Evolutionary conservation across 2,329 filamentous ascomycete genomes (phyloP).

Genomic region (Raffaelea ambrosiae): DNA sequence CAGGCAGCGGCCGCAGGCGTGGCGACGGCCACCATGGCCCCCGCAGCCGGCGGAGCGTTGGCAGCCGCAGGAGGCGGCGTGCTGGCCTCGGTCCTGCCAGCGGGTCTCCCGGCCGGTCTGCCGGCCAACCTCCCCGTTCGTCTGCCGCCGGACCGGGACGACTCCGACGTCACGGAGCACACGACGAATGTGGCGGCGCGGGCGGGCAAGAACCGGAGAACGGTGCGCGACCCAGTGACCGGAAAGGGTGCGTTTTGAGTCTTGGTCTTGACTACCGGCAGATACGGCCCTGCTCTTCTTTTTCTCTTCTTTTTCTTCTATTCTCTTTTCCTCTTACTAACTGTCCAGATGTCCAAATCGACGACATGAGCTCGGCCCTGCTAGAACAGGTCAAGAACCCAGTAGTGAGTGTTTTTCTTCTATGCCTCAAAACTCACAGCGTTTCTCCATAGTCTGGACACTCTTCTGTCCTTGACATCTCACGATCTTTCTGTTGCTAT

Average conservation of each 20-base stretch:
- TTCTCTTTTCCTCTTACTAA: not conserved
- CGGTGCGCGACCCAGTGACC: slow-evolving; percentile 80
- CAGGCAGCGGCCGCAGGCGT: not conserved
- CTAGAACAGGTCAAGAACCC: slow-evolving; percentile 62
- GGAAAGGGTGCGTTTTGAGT: slow-evolving; percentile 49
- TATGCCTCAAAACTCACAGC: too few species aligned
- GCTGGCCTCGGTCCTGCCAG: too few species aligned
- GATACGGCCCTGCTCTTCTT: too few species aligned
- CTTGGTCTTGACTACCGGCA: too few species aligned
- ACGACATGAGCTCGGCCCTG: slow-evolving; percentile 54
- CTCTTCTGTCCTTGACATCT: too few species aligned
- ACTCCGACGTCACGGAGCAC: slow-evolving; percentile 33
- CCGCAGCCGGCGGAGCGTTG: slow-evolving; percentile 18
- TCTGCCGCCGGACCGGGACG: too few species aligned
- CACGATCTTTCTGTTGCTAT: too few species aligned
- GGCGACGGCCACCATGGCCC: slow-evolving; percentile 14
- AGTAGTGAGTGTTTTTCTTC: too few species aligned
- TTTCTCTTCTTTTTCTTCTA: not conserved
- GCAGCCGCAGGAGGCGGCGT: too few species aligned
- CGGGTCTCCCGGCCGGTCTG: too few species aligned
- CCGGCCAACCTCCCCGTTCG: too few species aligned
- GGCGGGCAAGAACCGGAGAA: slow-evolving; percentile 46
- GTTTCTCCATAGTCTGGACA: too few species aligned
- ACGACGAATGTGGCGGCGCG: slow-evolving; percentile 30
- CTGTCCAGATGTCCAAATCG: slow-evolving; percentile 64